phyloP scores from a whole-genome alignment of 257 asterid species.

The Primulina tabacum region DNA sequence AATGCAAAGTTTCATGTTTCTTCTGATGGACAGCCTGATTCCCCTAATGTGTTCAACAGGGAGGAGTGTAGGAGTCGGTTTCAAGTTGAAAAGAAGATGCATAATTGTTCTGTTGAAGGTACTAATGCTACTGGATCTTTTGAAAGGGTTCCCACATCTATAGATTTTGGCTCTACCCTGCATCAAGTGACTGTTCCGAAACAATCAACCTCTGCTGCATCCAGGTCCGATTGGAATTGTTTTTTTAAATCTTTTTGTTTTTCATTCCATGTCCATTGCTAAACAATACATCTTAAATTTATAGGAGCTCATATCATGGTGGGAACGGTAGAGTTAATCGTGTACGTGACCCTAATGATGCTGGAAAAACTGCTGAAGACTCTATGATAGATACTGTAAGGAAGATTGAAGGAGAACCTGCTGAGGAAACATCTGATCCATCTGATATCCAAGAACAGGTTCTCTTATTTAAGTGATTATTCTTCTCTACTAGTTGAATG shows the following conservation, averaged over 20 bases:
- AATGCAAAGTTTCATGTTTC: conserved; percentile 75
- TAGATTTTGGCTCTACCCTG: conserved; percentile 30
- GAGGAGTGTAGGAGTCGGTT: conserved; percentile 45
- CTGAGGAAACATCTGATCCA: conserved; percentile 47
- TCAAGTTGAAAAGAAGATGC: conserved; percentile 32
- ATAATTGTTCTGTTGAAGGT: conserved; percentile 32
- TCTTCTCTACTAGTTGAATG: conserved; percentile 10
- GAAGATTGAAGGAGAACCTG: conserved; percentile 46
- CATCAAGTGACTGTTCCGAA: conserved; percentile 34
- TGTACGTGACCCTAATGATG: conserved; percentile 30
- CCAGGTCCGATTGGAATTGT: conserved; percentile 49
- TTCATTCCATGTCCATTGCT: conserved; percentile 20
- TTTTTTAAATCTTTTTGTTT: conserved; percentile 3
- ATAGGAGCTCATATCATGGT: conserved; percentile 61
- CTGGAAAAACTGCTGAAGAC: conserved; percentile 42
- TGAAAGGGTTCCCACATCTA: conserved; percentile 33
- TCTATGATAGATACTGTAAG: conserved; percentile 29
- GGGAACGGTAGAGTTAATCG: conserved; percentile 49
- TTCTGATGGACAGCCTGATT: conserved; percentile 58
- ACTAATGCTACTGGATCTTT: conserved; percentile 28
- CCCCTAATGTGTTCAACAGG: conserved; percentile 28
- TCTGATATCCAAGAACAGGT: conserved; percentile 77
- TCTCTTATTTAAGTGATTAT: conserved; percentile 1
- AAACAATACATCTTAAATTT: conserved; percentile 24
- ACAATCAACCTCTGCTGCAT: conserved; percentile 39